Percentiles rank a stretch among this genome's conserved stretches.
Evolutionary conservation across 2,329 filamentous ascomycete species (phyloP).

Genomic region (Arthrobotrys sinensis): DNA sequence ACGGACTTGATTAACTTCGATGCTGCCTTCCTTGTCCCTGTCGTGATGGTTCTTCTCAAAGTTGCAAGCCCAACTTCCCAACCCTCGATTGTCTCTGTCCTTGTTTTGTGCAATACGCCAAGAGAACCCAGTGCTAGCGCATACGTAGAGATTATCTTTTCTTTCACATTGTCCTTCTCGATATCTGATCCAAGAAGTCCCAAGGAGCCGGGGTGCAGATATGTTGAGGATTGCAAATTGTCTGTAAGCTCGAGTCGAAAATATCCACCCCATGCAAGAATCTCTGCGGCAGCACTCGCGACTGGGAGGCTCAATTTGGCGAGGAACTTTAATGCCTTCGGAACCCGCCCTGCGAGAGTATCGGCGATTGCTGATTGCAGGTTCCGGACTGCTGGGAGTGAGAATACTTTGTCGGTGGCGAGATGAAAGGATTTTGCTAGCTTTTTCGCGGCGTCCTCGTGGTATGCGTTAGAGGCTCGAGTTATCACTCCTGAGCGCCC

Average conservation of each 20-base stretch:
- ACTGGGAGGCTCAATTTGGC: constrained; percentile 49
- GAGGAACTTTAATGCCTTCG: constrained; percentile 46
- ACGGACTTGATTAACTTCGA: constrained; percentile 44
- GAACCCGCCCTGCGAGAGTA: constrained; percentile 45
- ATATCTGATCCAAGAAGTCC: constrained; percentile 27
- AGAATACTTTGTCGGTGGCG: constrained; percentile 41
- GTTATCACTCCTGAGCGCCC: constrained; percentile 11
- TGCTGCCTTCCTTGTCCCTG: constrained; percentile 43
- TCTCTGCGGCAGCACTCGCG: constrained; percentile 48
- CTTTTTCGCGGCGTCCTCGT: constrained; percentile 50
- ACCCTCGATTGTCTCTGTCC: constrained; percentile 33
- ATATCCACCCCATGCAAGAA: constrained; percentile 55
- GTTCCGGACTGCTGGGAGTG: constrained; percentile 52
- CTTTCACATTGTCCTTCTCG: constrained; percentile 50
- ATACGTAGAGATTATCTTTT: constrained; percentile 49
- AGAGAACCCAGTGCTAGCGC: constrained; percentile 44
- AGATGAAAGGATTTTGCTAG: constrained; percentile 44
- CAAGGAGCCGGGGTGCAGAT: constrained; percentile 15
- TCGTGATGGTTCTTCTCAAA: constrained; percentile 41
- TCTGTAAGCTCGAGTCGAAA: constrained; percentile 33
- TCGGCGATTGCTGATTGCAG: constrained; percentile 45
- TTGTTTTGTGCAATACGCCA: constrained; percentile 33
- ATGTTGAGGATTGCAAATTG: constrained; percentile 15
- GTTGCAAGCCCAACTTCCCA: constrained; percentile 57
- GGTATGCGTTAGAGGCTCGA: constrained; percentile 49